Base-by-base conservation (phyloP, 1,139 yeast genomes). In the Torulaspora globosa region DNA sequence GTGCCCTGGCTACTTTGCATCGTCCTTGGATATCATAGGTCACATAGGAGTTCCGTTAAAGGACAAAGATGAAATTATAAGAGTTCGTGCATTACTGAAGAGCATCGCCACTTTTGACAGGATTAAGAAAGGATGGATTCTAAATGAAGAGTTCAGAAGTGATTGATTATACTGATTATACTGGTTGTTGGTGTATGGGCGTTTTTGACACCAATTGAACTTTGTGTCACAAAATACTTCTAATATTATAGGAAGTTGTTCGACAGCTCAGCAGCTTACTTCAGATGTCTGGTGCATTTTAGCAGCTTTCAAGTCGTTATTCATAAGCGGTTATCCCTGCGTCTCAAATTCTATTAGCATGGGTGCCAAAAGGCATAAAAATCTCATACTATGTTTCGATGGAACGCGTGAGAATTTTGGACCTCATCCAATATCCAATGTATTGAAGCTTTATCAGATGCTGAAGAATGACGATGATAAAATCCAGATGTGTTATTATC, bases 31-130 rank as follows among this genome's bases (percentile, higher is more conserved):
- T 6, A 78, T 90, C 6, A 67, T 88, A 29, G 65, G 66, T n/a
- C 65, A 71, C 40, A 64, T 82, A 41, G 68, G 75, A 3, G 62
- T 82, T 28, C 62, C 68, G 40, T 65, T 82, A 19, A 68, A 67
- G 5, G 74, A 78, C 36, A 78, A 75, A 19, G 74, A 74, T 44
- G 85, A 84, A 36, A 77, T 86, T 39, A 72, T 84, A 1, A 69
- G 78, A 48, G 72, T 86, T 16, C 69, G 96, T 40, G 80, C 86
- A 1, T 74, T 89, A 75, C 63, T 90, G 44, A 74, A 79, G 47
- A 77, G 79, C 44, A 76, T 87, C 14, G 87, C 95, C 4, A 67
- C 60, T 0, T 90, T 96, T 92, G 78, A 82, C 52, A 65, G 70
- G 8, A 59, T 50, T 1, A 65, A 64, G 35, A 75, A 76, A 44